Conservation (phyloP, 2,329 filamentous ascomycete genomes). For the Sclerotinia sclerotiorum region DNA sequence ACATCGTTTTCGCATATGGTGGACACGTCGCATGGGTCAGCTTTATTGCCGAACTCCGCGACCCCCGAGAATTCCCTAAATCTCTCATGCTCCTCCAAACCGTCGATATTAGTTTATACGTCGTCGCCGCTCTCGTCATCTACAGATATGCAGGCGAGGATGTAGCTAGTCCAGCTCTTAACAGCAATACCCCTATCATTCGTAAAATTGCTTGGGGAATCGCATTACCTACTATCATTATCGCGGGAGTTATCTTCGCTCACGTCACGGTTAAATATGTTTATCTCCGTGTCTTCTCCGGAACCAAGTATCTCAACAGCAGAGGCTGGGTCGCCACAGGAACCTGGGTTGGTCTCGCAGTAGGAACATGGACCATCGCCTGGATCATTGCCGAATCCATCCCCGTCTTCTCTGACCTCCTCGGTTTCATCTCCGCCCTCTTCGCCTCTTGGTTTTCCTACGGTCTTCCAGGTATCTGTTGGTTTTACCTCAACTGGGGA, state of each 20-base stretch:
- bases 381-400: slow-evolving; percentile 69
- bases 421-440: slow-evolving; percentile 59
- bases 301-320: slow-evolving; percentile 44
- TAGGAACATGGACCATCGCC: slow-evolving; percentile 57
- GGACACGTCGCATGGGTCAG: slow-evolving; percentile 61
- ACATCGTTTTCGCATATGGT: slow-evolving; percentile 61
- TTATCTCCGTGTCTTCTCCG: slow-evolving; percentile 60
- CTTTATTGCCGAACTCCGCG: slow-evolving; percentile 57
- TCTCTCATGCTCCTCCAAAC: slow-evolving; percentile 58
- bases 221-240: slow-evolving; percentile 67
- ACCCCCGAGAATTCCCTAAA: slow-evolving; percentile 58
- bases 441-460: slow-evolving; percentile 58
- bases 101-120: slow-evolving; percentile 60
- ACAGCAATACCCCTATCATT: slow-evolving; percentile 52
- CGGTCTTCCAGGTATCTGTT: slow-evolving; percentile 49
- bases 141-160: slow-evolving; percentile 64
- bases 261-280: slow-evolving; percentile 66
- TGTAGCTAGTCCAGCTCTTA: slow-evolving; percentile 65
- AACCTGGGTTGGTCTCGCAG: slow-evolving; percentile 59
- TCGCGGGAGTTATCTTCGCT: slow-evolving; percentile 69
- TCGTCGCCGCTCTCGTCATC: slow-evolving; percentile 52
- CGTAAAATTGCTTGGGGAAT: slow-evolving; percentile 67
- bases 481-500: slow-evolving; percentile 50
- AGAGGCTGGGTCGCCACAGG: slow-evolving; percentile 53
- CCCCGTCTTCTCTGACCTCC: slow-evolving; percentile 64